Base-by-base conservation (phyloP, 345 rosid species). In the Populus euphratica region DNA sequence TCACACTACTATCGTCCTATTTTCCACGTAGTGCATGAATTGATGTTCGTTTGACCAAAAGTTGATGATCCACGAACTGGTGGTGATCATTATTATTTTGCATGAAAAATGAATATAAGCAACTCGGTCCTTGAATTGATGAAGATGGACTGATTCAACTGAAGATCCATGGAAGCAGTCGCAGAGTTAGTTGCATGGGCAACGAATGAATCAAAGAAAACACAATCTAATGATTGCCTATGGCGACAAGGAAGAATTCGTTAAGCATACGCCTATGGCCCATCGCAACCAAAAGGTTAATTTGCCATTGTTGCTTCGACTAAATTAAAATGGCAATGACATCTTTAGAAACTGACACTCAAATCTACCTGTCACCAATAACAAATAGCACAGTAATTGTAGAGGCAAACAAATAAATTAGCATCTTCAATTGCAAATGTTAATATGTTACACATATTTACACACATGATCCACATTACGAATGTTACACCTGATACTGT, bases 341-440 rank as follows among this genome's bases (percentile, higher is more conserved):
- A n/a, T 59, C 14, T 23, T 9, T n/a, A n/a, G 63, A n/a, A 56
- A 59, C 64, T 23, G 25, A 11, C 64, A 59, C 29, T 10, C 64
- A 4, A 2, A 14, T n/a, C 14, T 59, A 23, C 64, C 64, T 59
- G 36, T 4, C 29, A 3, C 27, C 25, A 23, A 9, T 10, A 4
- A 56, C 63, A 3, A 4, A 8, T 21, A n/a, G 63, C 72, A 43
- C 47, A 0, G 13, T 69, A 1, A 20, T 41, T 29, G 33, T 36
- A 56, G 43, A 49, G 61, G 47, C 77, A 73, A 78, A 36, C 65
- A 81, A 77, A 77, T 69, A 73, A 78, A 73, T 69, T 81, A 77
- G 81, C 81, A 80, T 77, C 74, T 73, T 73, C 73, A 68, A 78
- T 82, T 68, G 75, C 83, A 80, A 38, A 80, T 74, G 76, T 29